Base-by-base conservation (phyloP, 2,329 filamentous ascomycete species). In the Colletotrichum endophyticum region DNA sequence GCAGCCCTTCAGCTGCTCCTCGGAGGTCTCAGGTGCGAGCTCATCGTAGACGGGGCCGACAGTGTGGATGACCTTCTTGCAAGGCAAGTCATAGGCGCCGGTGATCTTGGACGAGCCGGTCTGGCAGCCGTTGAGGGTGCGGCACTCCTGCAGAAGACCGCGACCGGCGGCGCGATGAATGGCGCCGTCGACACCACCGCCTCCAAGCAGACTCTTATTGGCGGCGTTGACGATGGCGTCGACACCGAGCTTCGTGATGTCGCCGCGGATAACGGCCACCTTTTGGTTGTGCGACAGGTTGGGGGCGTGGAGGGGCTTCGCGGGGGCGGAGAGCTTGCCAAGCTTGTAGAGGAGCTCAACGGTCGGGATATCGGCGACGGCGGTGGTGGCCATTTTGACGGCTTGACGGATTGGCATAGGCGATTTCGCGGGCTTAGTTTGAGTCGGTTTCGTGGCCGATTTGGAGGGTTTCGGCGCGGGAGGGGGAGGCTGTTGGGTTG, bases 151-250 rank as follows among this genome's bases (percentile, higher is more conserved):
- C 25, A 93, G 78, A 1, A 99, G 91, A 0, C 84, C 84, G 0
- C 86, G 90, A 0, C 97, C 97, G 1, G 97, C 96, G 56, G 94
- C 95, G 34, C 90, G 85, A 84, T 99, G 97, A 80, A 99, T 98
- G 32, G 96, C 94, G 56, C 94, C 94, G 81, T 96, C 94, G 19
- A 99, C 96, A 44, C 97, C 97, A n/a, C 96, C 95, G 70, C 97
- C 97, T 71, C 96, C 96, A 1, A 94, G 89, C 1, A 99, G 91
- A 3, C 89, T 90, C 12, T 85, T 86, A 84, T 99, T 99, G 61
- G 97, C 96, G 1, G 97, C 96, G 84, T 99, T 99, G 84, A 99
- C 96, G 80, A 98, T 97, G 78, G 94, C 94, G 81, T 96, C 95
- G 62, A 96, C 90, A 36, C 89, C 84, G 6, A 99, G 91, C 16